Conservation (phyloP, 2,329 filamentous ascomycete genomes). For the Colletotrichum musae region DNA sequence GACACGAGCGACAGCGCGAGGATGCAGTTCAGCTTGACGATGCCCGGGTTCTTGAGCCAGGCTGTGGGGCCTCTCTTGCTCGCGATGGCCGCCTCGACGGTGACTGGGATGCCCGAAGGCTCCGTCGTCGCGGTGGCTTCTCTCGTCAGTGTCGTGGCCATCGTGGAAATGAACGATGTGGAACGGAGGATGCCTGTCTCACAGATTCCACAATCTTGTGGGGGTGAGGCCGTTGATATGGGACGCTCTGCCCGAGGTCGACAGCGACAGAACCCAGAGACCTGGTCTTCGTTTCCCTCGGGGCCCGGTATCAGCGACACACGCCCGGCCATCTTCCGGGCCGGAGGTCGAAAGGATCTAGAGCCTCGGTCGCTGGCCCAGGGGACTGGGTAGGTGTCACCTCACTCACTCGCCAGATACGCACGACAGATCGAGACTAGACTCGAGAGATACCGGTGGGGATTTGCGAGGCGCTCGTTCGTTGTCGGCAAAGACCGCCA, state of each 20-base stretch:
- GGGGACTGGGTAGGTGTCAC: not conserved
- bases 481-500: constrained; percentile 7
- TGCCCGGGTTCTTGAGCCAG: constrained; percentile 33
- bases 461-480: not conserved
- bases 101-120: constrained; percentile 28
- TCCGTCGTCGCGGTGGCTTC: constrained; percentile 3
- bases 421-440: not conserved
- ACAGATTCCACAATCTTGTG: not conserved
- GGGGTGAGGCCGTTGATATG: constrained; percentile 4
- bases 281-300: not conserved
- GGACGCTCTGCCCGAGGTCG: not conserved
- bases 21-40: constrained; percentile 29
- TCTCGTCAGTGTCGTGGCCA: not conserved
- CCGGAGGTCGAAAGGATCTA: constrained; percentile 7
- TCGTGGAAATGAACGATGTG: not conserved
- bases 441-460: constrained; percentile 16
- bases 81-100: constrained; percentile 33
- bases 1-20: constrained; percentile 32
- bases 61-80: constrained; percentile 21
- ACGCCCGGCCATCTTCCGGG: constrained; percentile 30
- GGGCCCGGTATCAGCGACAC: constrained; percentile 9
- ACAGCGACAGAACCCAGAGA: not conserved
- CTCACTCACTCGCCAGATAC: not conserved
- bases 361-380: not conserved
- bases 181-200: not conserved